phyloP scores from a whole-genome alignment of 1,139 yeast species.

The Yamadazyma sp. region DNA sequence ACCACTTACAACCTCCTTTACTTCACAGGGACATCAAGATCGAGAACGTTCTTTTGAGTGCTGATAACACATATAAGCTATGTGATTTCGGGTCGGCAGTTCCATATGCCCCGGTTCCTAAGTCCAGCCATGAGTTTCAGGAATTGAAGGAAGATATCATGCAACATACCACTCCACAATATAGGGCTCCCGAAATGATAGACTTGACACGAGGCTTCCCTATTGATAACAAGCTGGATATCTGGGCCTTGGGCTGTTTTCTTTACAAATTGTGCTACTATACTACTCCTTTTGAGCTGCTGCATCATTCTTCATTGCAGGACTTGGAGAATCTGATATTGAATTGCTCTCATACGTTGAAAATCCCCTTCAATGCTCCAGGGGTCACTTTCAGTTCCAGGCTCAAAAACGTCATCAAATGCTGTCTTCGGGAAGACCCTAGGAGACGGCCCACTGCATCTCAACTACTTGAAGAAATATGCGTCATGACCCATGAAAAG shows the following conservation, averaged over 20 bases:
- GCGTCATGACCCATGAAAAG: conserved; percentile 55
- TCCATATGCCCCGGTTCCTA: conserved; percentile 57
- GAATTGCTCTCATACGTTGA: conserved; percentile 33
- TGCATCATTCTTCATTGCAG: conserved; percentile 36
- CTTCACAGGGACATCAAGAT: conserved; percentile 86
- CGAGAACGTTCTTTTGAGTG: conserved; percentile 70
- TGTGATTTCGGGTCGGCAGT: conserved; percentile 85
- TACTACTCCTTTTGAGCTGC: conserved; percentile 82
- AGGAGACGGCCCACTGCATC: conserved; percentile 69
- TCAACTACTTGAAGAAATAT: conserved; percentile 70
- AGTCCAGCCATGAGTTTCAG: conserved; percentile 60
- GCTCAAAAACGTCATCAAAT: conserved; percentile 57
- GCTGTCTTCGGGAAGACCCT: conserved; percentile 69
- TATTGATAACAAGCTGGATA: conserved; percentile 74
- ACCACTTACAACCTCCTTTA: conserved; percentile 74
- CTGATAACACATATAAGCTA: conserved; percentile 56
- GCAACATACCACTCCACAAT: conserved; percentile 81
- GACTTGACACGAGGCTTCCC: conserved; percentile 67
- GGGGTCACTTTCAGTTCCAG: conserved; percentile 42
- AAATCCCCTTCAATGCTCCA: conserved; percentile 37
- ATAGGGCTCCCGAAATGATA: conserved; percentile 80
- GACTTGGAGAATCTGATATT: conserved; percentile 44
- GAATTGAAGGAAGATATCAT: conserved; percentile 64
- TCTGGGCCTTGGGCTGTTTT: conserved; percentile 84
- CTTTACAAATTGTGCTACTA: conserved; percentile 75